Base-by-base conservation (phyloP, 2,329 filamentous ascomycete genomes). In the Harringtonia lauricola region DNA sequence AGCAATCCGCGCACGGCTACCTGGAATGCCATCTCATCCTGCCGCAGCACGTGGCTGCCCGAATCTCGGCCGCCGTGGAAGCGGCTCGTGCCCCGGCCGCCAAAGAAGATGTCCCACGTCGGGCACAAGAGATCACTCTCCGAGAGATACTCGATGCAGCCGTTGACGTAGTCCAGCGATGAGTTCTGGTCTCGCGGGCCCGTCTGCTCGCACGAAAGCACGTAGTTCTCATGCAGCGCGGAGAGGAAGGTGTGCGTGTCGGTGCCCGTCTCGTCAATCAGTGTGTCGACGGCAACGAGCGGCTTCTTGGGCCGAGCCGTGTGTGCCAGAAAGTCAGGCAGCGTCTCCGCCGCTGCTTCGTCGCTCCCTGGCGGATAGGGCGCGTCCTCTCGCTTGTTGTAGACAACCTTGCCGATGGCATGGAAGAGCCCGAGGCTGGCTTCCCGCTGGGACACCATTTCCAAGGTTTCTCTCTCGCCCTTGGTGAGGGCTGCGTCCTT, bases 21-120 rank as follows among this genome's bases (percentile, higher is more conserved):
- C 51, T 98, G 86, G 51, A 95, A 96, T 21, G 84, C 81, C 58
- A 98, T 89, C 57, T 98, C 92, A 50, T 95, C 88, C 61, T 96
- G 90, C 8, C 89, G 81, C 10, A 96, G 65, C 14, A 81, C 72
- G 48, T 95, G 90, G 42, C 79, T 77, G 18, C 74, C 75, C 1
- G 72, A 69, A 59, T 81, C 70, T 64, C 63, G 68, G 55, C 65
- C 72, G 51, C 66, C 65, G 8, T 65, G 62, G 28, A 18, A 45
- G 10, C 46, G 46, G 21, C 41, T 47, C 7, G 42, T 42, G 10
- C 47, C 47, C 3, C 79, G 76, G 0, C 76, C 76, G 19, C 78
- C 75, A 48, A 86, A 85, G 48, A 80, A 81, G 13, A 76, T 64
- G 49, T 81, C 77, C 59, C 78, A 77, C 8, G 86, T 84, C 2